Conservation (phyloP, 148 eudicot species). For the Polygonum maritimum region DNA sequence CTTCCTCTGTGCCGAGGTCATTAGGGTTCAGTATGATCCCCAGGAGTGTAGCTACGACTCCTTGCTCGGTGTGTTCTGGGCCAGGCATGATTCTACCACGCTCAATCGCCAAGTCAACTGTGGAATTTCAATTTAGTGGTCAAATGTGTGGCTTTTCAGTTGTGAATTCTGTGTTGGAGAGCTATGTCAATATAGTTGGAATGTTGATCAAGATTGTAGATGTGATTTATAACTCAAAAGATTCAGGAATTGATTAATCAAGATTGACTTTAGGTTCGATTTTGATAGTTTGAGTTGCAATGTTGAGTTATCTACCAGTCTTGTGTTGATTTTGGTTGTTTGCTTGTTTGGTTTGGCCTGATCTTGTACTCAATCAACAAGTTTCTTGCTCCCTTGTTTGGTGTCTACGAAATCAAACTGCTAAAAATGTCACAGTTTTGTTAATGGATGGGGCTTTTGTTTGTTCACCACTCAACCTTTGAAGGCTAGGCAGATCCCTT, state of each 20-base stretch:
- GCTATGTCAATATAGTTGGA: no score
- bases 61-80: background rate
- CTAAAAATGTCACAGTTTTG: background rate
- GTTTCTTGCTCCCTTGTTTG: background rate
- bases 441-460: background rate
- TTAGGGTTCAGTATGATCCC: constrained; percentile 11
- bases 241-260: no score
- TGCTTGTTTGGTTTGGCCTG: no score
- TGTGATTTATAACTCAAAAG: background rate
- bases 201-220: no score
- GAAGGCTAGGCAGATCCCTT: background rate
- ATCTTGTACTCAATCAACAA: no score
- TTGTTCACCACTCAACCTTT: background rate
- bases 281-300: background rate
- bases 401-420: background rate
- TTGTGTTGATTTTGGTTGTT: no score
- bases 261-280: no score
- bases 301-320: no score
- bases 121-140: background rate
- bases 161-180: no score
- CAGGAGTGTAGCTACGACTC: background rate
- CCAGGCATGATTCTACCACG: constrained; percentile 5
- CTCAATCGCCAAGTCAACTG: background rate
- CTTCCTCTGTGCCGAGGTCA: no score
- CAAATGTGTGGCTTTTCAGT: background rate